Base-by-base conservation (phyloP, 2,329 filamentous ascomycete genomes). In the Aspergillus pseudoterreus region DNA sequence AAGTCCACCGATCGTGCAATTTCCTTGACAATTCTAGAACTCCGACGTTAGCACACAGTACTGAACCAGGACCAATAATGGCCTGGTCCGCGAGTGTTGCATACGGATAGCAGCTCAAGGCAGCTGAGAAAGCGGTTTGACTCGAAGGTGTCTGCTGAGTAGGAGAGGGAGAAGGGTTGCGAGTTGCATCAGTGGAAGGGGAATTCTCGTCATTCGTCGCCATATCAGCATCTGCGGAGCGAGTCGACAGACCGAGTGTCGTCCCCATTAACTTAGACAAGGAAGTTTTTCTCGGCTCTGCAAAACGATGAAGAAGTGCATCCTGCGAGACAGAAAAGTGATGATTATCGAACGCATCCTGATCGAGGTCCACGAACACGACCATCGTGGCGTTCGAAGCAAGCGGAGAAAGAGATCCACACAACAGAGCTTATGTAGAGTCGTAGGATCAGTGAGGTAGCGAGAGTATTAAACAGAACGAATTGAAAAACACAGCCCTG, bases 1-100 rank as follows among this genome's bases (percentile, higher is more conserved):
- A 96, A 82, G 68, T 97, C 92, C 67, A 96, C 83, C 60, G 82
- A 81, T 30, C 83, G 81, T 45, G 88, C 87, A 58, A 96, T 82
- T 62, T 86, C 82, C 57, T 84, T 82, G 61, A 88, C 84, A 66
- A 96, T 83, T 63, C 91, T 96, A 75, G 53, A 57, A 41, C 43
- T 36, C 24, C 55, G 47, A 55, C 17, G 39, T 59, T 51, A 63
- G 57, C 54, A 49, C 30, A 32, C 49, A 54, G 32, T 43, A 36
- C 15, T 24, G 45, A 53, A 49, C 52, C 42, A 53, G 12, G 50
- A 39, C 45, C 24, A 43, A 52, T 54, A 53, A 38, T 49, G 43
- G 38, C 47, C 47, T 55, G 51, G 44, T 50, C 33, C 51, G 50
- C 51, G 47, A 57, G 56, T 51, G 45, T 50, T 45, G 62, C 70